A percentile compares a stretch with the other conserved stretches of the same genome.
These are phyloP conservation scores for Starmerella bombi DNA, from an alignment of 805 yeast genomes.

Conservation along the genomic window DNA sequence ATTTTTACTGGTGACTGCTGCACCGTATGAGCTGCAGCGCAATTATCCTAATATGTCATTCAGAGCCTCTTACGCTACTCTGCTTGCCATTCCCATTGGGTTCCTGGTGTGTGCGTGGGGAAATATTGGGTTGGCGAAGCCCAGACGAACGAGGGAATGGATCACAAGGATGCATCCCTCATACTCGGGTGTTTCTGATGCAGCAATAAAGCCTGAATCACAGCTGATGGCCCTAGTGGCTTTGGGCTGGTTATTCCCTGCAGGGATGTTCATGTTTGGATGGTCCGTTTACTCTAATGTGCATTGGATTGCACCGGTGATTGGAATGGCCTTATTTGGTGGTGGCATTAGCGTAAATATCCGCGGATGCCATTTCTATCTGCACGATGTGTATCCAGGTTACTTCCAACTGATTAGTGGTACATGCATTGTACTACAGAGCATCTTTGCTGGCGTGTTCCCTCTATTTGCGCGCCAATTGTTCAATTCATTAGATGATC, in stretches of 20 bases:
- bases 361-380: conserved; percentile 47
- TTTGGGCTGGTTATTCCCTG: conserved; percentile 57
- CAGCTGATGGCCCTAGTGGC: conserved; percentile 61
- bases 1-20: conserved; percentile 32
- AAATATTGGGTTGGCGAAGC: conserved; percentile 18
- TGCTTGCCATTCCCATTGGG: conserved; percentile 28
- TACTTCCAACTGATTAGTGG: conserved; percentile 53
- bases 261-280: conserved; percentile 73
- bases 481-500: conserved; percentile 37
- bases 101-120: conserved; percentile 27
- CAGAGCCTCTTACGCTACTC: conserved; percentile 26
- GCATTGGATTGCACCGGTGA: conserved; percentile 49
- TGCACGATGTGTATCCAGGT: conserved; percentile 46
- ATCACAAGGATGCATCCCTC: neutral
- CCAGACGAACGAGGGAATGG: neutral
- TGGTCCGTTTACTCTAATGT: conserved; percentile 61
- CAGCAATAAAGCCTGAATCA: conserved; percentile 45
- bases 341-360: conserved; percentile 43
- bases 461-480: conserved; percentile 52
- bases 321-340: conserved; percentile 42
- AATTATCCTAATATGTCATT: conserved; percentile 9
- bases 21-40: conserved; percentile 26
- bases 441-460: conserved; percentile 45
- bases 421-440: conserved; percentile 45
- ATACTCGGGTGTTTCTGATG: conserved; percentile 28